Base-by-base conservation (phyloP, 768 basidiomycete genomes). In the Xerocomellus intermedius region DNA sequence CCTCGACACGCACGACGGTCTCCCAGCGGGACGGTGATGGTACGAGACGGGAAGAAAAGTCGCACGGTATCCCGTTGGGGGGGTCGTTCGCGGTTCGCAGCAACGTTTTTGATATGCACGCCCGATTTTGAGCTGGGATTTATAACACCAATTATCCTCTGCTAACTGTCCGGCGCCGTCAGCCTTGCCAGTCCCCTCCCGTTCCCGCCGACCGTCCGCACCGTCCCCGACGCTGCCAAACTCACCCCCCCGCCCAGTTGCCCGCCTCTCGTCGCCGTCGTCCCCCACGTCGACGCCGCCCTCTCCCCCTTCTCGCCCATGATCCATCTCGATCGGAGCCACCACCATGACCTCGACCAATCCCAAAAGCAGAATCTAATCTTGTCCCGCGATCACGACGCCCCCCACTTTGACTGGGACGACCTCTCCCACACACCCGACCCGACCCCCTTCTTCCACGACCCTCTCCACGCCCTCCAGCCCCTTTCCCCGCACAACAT, bases 321-420 rank as follows among this genome's bases (percentile, higher is more conserved):
- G 79, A 78, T 81, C 72, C 76, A 78, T 72, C 73, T 81, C 73
- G 79, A 81, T 80, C 79, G 72, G 62, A 77, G 76, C 71, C 75
- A 72, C 72, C 75, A 72, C 65, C 72, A 73, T 62, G 67, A 75
- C 61, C 71, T 70, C 53, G 65, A 67, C 66, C 73, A 67, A 58
- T 59, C 65, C 66, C 67, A 70, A 72, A 73, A 74, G 64, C 64
- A 72, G 71, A 68, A 76, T 73, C 72, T 75, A 65, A 74, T 76
- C 71, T 75, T 74, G 64, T 67, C 71, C 64, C 65, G 64, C 63
- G 69, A 70, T 64, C 69, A 65, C 57, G 57, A 65, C 56, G 56
- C 63, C 60, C 56, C 69, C 37, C 72, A 62, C 57, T 73, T 71
- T 60, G 58, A 67, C 66, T 77, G 75, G 75, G 56, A 68, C 63